Conservation (phyloP, 768 basidiomycete species). For the Suillus lakei region DNA sequence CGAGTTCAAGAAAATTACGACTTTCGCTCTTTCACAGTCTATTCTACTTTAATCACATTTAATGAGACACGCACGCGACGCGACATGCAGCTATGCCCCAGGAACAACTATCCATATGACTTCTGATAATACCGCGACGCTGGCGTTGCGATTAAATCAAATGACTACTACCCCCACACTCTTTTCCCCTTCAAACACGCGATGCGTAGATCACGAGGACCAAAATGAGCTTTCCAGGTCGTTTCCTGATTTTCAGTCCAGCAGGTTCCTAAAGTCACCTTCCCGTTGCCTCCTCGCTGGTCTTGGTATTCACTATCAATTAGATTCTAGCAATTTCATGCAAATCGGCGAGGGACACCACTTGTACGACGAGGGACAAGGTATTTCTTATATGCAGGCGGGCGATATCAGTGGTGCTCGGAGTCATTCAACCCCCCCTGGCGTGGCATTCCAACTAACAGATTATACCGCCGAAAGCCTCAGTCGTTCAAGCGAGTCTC, state of each 20-base stretch:
- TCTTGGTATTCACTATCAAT: slow-evolving; percentile 27
- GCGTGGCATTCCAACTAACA: not conserved
- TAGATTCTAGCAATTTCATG: not conserved
- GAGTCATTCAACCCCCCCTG: not conserved
- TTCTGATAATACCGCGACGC: slow-evolving; percentile 30
- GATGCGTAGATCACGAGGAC: slow-evolving; percentile 9
- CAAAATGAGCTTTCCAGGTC: not conserved
- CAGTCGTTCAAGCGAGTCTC: not conserved
- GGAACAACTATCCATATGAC: slow-evolving; percentile 9
- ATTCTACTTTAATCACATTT: slow-evolving; percentile 16
- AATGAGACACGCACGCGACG: slow-evolving; percentile 30
- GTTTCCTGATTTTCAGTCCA: slow-evolving; percentile 33
- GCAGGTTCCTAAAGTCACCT: slow-evolving; percentile 25
- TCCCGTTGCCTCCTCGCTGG: slow-evolving; percentile 27
- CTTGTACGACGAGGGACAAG: not conserved
- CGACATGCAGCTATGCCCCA: slow-evolving; percentile 25
- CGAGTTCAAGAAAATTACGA: slow-evolving; percentile 9
- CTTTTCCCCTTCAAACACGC: slow-evolving; percentile 29
- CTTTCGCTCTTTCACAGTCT: slow-evolving; percentile 8
- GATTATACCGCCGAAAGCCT: not conserved
- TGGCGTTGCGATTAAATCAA: slow-evolving; percentile 31
- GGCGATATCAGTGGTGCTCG: not conserved
- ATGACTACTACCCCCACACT: slow-evolving; percentile 29
- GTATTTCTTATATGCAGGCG: not conserved
- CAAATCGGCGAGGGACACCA: not conserved